A percentile compares a stretch with the other conserved stretches of the same genome.
phyloP scores from a whole-genome alignment of 495 filamentous ascomycete species.

The Entonaema liquescens region DNA sequence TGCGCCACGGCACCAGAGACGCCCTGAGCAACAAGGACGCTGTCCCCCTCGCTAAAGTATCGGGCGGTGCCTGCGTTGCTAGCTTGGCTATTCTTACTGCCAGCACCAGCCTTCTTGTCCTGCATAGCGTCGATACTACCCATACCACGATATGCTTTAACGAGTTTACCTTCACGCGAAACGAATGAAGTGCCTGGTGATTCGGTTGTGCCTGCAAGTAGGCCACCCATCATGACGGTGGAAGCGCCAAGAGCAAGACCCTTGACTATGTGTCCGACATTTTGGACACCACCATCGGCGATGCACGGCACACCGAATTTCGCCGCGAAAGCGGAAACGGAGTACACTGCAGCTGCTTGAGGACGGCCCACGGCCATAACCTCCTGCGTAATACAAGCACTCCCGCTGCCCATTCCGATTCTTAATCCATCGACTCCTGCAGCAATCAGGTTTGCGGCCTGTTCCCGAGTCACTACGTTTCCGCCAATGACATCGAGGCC shows the following conservation, averaged over 20 bases:
- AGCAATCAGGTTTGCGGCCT: constrained; percentile 90
- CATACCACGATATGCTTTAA: constrained; percentile 99
- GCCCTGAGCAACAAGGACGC: constrained; percentile 94
- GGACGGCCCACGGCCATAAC: constrained; percentile 98
- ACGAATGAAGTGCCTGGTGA: constrained; percentile 97
- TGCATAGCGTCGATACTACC: constrained; percentile 99
- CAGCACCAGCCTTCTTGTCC: constrained; percentile 86
- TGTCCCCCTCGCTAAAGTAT: constrained; percentile 97
- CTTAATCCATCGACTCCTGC: constrained; percentile 95
- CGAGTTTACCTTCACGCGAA: constrained; percentile 91
- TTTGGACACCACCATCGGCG: constrained; percentile 97
- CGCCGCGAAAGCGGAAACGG: constrained; percentile 85
- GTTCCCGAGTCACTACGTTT: constrained; percentile 96
- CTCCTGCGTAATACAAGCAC: constrained; percentile 98
- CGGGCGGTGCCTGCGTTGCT: constrained; percentile 96
- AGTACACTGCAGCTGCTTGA: constrained; percentile 91
- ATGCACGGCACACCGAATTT: constrained; percentile 98
- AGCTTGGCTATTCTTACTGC: constrained; percentile 75
- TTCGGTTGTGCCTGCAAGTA: constrained; percentile 96
- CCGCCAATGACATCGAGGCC: constrained; percentile 93
- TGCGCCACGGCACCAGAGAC: constrained; percentile 77
- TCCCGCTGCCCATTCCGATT: constrained; percentile 98
- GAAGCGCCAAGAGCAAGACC: constrained; percentile 92
- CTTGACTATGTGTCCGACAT: constrained; percentile 99
- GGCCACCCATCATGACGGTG: constrained; percentile 99